Evolutionary conservation across 2,329 filamentous ascomycete genomes (phyloP).

Genomic region (Arthroderma uncinatum): DNA sequence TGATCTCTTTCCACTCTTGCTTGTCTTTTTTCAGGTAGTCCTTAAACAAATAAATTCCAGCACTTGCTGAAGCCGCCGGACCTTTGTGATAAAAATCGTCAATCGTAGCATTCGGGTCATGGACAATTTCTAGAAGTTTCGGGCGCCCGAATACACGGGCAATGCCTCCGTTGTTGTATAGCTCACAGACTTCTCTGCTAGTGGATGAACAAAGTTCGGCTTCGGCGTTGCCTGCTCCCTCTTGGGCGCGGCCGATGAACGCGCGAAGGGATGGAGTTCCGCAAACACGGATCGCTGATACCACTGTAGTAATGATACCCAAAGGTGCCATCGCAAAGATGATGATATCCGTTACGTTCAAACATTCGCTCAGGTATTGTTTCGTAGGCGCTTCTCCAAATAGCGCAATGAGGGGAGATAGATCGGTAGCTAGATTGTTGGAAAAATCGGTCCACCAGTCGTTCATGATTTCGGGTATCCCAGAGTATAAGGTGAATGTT

Average conservation of each 20-base stretch:
- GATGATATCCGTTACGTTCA: constrained; percentile 34
- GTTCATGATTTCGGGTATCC: not conserved
- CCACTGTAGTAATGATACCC: constrained; percentile 36
- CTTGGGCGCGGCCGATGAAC: constrained; percentile 37
- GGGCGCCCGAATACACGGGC: constrained; percentile 13
- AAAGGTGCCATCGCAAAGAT: constrained; percentile 40
- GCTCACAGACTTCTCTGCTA: constrained; percentile 16
- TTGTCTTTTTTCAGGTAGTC: constrained; percentile 6
- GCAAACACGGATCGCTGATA: constrained; percentile 38
- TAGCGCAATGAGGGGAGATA: constrained; percentile 28
- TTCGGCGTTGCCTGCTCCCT: constrained; percentile 26
- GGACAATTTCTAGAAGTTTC: constrained; percentile 21
- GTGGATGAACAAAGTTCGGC: constrained; percentile 36
- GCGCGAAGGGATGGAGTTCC: constrained; percentile 35
- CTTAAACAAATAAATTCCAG: not conserved
- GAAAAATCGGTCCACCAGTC: constrained; percentile 7
- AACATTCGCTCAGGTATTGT: constrained; percentile 39
- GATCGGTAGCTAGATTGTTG: constrained; percentile 8
- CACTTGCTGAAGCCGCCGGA: not conserved
- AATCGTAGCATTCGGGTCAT: constrained; percentile 34
- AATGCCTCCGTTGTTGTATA: constrained; percentile 19
- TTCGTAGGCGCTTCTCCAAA: constrained; percentile 41
- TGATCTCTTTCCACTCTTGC: not conserved
- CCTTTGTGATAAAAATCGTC: constrained; percentile 25
- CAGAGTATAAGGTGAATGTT: no score